phyloP scores from a whole-genome alignment of 495 filamentous ascomycete genomes.

The Cetradonia linearis region DNA sequence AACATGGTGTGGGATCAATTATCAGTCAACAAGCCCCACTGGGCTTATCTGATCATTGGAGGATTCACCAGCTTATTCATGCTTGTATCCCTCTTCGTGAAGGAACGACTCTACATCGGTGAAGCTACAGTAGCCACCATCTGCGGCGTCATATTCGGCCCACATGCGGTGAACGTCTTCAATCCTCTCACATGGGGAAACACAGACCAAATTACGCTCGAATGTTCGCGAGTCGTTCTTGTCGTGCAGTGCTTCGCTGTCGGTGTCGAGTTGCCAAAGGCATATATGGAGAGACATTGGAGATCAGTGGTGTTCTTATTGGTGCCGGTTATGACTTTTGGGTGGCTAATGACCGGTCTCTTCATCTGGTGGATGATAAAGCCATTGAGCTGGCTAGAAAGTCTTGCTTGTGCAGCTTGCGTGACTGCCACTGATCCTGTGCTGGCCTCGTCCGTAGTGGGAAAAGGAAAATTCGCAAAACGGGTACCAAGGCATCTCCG shows the following conservation, averaged over 20 bases:
- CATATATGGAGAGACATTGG: slow-evolving; percentile 98
- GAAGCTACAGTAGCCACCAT: slow-evolving; percentile 96
- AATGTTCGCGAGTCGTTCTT: slow-evolving; percentile 93
- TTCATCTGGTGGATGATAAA: slow-evolving; percentile 94
- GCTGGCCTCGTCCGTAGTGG: slow-evolving; percentile 92
- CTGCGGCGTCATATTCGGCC: slow-evolving; percentile 95
- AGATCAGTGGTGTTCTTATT: slow-evolving; percentile 80
- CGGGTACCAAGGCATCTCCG: slow-evolving; percentile 93
- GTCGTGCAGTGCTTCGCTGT: slow-evolving; percentile 99
- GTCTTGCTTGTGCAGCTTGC: slow-evolving; percentile 77
- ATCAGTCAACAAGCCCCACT: slow-evolving; percentile 83
- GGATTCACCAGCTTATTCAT: slow-evolving; percentile 98
- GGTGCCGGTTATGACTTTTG: slow-evolving; percentile 93
- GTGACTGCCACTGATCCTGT: slow-evolving; percentile 98
- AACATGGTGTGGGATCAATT: slow-evolving; percentile 90
- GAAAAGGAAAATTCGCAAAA: slow-evolving; percentile 97
- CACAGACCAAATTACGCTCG: slow-evolving; percentile 87
- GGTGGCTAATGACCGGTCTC: slow-evolving; percentile 90
- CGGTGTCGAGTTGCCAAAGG: slow-evolving; percentile 92
- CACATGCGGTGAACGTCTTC: slow-evolving; percentile 86
- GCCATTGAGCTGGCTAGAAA: slow-evolving; percentile 75
- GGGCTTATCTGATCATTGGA: slow-evolving; percentile 97
- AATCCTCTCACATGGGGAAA: slow-evolving; percentile 81
- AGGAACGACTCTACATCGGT: slow-evolving; percentile 96
- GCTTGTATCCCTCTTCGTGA: slow-evolving; percentile 94